Percentiles rank a stretch among this genome's conserved stretches.
Conservation (phyloP, 306 rosid species). For the Pterocarpus macrocarpus region DNA sequence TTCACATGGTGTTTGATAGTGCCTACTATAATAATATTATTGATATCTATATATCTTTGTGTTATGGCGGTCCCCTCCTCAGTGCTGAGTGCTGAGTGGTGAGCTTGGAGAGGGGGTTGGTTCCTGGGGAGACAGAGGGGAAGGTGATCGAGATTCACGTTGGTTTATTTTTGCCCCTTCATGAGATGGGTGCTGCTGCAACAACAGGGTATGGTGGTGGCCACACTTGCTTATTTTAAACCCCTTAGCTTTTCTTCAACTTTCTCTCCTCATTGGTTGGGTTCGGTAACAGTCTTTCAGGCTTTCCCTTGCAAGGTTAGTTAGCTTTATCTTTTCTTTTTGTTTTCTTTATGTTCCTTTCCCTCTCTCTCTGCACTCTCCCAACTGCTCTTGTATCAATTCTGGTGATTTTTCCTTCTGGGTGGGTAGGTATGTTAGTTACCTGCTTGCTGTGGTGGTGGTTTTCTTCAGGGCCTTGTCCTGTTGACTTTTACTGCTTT, state of each 20-base stretch:
- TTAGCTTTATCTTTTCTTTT: constrained; percentile 7
- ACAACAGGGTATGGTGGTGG: constrained; percentile 32
- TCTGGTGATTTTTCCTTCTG: background rate
- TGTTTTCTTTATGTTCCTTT: background rate
- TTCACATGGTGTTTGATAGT: constrained; percentile 45
- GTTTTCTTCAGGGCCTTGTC: constrained; percentile 8
- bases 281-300: background rate
- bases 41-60: constrained; percentile 13
- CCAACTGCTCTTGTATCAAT: background rate
- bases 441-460: background rate
- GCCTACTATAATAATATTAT: constrained; percentile 4
- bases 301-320: constrained; percentile 55
- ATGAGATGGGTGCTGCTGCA: constrained; percentile 43
- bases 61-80: constrained; percentile 59
- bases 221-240: constrained; percentile 48
- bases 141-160: constrained; percentile 53
- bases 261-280: constrained; percentile 45
- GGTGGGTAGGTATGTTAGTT: constrained; percentile 1
- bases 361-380: background rate
- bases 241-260: constrained; percentile 33
- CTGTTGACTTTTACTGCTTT: constrained; percentile 29
- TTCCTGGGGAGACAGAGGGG: constrained; percentile 42
- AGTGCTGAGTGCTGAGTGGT: constrained; percentile 39
- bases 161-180: constrained; percentile 3
- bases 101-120: constrained; percentile 41